A percentile compares a stretch with the other conserved stretches of the same genome.
These are phyloP conservation scores for Hysterangium stoloniferum DNA, from an alignment of 768 basidiomycete species.

Conservation along the genomic window DNA sequence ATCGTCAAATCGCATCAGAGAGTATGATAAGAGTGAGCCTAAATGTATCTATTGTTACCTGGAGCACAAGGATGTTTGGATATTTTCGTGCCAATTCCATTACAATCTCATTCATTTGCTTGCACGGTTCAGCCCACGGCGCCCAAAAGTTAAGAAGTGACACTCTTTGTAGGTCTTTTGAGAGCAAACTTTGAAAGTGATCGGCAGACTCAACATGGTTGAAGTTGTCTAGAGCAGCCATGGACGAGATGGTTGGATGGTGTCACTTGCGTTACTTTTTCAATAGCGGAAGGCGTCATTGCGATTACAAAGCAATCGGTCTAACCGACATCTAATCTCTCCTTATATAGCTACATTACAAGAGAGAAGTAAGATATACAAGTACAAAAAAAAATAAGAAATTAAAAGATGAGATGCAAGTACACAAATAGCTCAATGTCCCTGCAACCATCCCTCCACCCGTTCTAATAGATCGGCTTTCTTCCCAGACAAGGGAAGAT, in stretches of 20 bases:
- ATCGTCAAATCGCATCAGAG: background rate
- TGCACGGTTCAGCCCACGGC: constrained; percentile 86
- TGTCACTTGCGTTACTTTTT: constrained; percentile 4
- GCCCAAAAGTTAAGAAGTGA: constrained; percentile 95
- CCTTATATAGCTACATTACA: background rate
- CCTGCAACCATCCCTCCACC: constrained; percentile 53
- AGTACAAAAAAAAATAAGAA: background rate
- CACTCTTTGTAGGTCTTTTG: constrained; percentile 66
- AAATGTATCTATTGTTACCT: constrained; percentile 35
- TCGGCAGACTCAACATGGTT: constrained; percentile 49
- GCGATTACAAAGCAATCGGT: constrained; percentile 6
- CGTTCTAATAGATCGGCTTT: constrained; percentile 68
- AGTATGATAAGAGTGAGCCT: background rate
- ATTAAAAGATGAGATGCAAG: background rate
- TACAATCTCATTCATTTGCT: constrained; percentile 78
- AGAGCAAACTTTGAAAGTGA: constrained; percentile 70
- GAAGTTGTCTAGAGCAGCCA: constrained; percentile 28
- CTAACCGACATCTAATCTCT: constrained; percentile 1
- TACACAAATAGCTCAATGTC: constrained; percentile 15
- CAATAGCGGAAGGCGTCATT: background rate
- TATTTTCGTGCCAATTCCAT: constrained; percentile 67
- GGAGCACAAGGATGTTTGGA: constrained; percentile 59
- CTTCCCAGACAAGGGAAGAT: constrained; percentile 52
- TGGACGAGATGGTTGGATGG: constrained; percentile 18
- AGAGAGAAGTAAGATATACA: background rate